Evolutionary conservation across 2,329 filamentous ascomycete species (phyloP), one percentile per base, ranked within the genome.

Genomic region (Fusarium bactridioides): DNA sequence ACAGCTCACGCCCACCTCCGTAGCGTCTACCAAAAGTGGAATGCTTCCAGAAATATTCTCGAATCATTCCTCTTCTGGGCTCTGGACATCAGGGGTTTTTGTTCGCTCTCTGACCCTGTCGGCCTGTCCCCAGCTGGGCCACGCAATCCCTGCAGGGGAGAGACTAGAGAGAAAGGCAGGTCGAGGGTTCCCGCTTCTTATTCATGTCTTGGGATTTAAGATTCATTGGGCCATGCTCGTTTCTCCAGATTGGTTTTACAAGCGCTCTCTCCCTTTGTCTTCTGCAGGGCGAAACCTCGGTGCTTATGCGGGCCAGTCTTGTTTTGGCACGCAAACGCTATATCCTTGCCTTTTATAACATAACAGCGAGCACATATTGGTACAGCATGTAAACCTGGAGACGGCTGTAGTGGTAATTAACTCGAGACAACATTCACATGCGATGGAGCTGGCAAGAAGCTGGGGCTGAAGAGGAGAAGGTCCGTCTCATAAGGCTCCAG

Each of bases 1-100:
- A 58, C 47, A 8, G 21, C 50, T 57, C 63, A 74, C 72, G n/a
- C 64, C 59, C 63, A 64, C 58, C 62, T 66, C 40, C 51, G 50
- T 61, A 70, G 45, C 35, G 61, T 45, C 43, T 41, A n/a, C 23
- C n/a, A 16, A 58, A 33, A 31, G 44, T 35, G 61, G 73, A 47
- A 69, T 60, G 47, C 43, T 76, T 76, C 74, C 51, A 76, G 74
- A 76, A 76, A 55, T 53, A 55, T 76, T 76, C 74, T 67, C 47
- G 74, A 76, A 76, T 60, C 16, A 40, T 76, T 64, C 74, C 74
- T 57, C n/a, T 68, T 64, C 50, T 40, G 50, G 35, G 56, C 55
- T n/a, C 41, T 23, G 18, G 19, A n/a, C 19, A 50, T 35, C 62
- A 67, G 68, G 74, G 74, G 60, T 45, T 56, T 55, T 45, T 55